Evolutionary conservation across 352 stramenopile species (phyloP).

Genomic region (Globisporangium takayamanum): DNA sequence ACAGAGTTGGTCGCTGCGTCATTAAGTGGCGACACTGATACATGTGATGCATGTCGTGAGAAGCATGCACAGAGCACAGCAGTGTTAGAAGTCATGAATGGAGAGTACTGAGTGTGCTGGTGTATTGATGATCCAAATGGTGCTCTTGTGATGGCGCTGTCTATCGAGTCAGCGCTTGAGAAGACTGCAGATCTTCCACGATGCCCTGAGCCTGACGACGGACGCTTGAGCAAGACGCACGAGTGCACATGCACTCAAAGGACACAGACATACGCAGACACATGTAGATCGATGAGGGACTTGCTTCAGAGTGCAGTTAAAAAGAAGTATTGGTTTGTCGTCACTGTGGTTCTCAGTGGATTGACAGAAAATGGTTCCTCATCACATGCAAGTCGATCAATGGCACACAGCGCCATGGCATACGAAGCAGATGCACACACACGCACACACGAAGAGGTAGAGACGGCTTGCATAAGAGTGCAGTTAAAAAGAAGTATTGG

Average conservation of each 20-base stretch:
- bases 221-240: background rate
- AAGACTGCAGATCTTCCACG: too few relatives aligned
- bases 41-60: too few relatives aligned
- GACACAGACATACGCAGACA: conserved; percentile 2
- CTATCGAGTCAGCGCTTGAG: too few relatives aligned
- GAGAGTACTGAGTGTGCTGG: too few relatives aligned
- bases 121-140: too few relatives aligned
- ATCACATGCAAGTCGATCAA: conserved; percentile 38
- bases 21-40: too few relatives aligned
- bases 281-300: conserved; percentile 1
- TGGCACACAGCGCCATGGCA: background rate
- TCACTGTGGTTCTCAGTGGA: conserved; percentile 78
- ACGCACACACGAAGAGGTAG: background rate
- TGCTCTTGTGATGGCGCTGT: too few relatives aligned
- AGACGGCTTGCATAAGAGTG: conserved; percentile 54
- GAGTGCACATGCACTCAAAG: background rate
- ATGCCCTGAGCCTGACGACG: too few relatives aligned
- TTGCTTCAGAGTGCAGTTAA: conserved; percentile 47
- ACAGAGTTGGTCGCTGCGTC: too few relatives aligned
- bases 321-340: conserved; percentile 76
- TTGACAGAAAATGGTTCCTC: conserved; percentile 72
- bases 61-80: too few relatives aligned
- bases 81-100: too few relatives aligned
- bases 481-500: conserved; percentile 86
- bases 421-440: background rate